Evolutionary conservation across 2,329 filamentous ascomycete species (phyloP), one percentile per base, ranked within the genome.

Genomic region (Colletotrichum gloeosporioides): DNA sequence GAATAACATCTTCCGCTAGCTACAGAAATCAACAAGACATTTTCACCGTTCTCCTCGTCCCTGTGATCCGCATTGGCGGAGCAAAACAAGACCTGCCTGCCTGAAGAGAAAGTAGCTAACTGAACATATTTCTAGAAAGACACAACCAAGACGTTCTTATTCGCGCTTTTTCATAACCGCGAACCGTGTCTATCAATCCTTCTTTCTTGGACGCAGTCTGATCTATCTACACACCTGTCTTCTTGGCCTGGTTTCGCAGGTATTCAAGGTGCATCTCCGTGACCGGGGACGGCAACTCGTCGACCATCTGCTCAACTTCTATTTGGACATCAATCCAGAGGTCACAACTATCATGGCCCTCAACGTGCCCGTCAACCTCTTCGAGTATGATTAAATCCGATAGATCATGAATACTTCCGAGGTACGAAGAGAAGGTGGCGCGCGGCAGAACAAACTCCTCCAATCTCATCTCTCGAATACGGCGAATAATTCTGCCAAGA

Each of bases 111-210:
- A 44, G 8, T 9, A 44, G 39, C 18, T 3, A 5, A n/a, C 8
- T 10, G 18, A 44, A n/a, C 39, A 44, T 9, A 10, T 5, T 18
- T n/a, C 44, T 49, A 1, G 9, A 12, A 22, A 22, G 44, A 4
- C 18, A 49, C 2, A 13, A 6, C 6, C 44, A 49, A 49, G 6
- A 22, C n/a, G 6, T n/a, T 49, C 2, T 49, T 22, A 5, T 59
- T 59, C 25, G 1, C 7, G 22, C 4, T 9, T 8, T 4, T 16
- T 4, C 1, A 59, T 31, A 6, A 5, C 15, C 25, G 1, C 13
- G 6, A 59, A 16, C 27, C 4, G 8, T 31, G 29, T 27, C 22
- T 59, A 27, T 3, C 55, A 59, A 59, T 18, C n/a, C 8, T 0
- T 27, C 22, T 0, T 31, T 31, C 55, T 59, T 61, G 25, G 12